Evolutionary conservation across 2,329 filamentous ascomycete genomes (phyloP), one percentile per base, ranked within the genome.

Genomic region (Fusarium burgessii): DNA sequence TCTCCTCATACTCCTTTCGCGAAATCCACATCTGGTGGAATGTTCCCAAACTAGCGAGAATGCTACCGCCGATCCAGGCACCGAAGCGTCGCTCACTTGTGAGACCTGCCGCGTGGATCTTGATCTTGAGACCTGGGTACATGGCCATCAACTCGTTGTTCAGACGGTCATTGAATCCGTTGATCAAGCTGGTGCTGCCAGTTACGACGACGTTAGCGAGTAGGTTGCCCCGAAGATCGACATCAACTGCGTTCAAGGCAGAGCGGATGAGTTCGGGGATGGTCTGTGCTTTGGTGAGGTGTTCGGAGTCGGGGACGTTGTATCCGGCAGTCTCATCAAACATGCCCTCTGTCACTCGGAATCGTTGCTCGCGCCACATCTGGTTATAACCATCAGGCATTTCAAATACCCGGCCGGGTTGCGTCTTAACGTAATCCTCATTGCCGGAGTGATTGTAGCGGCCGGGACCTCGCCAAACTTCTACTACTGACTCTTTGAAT

Each of bases 1-100:
- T 95, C 85, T 99, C 97, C 71, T 98, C 94, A 77, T 98, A 98
- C 84, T 99, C 96, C 86, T 97, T 97, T 82, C 91, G 93, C 27
- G 92, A 95, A 76, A 99, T 97, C 96, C 96, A 99, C 92, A 99
- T 95, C 85, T 99, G 96, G 84, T 99, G 96, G 83, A 99, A 99
- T 17, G 95, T 97, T 13, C 97, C 97, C 83, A 99, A 82, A 81
- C 95, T 98, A 10, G 93, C 95, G 74, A 99, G 85, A 75, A 99
- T 98, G 82, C 94, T 98, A 47, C 96, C 96, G 49, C 97, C 96
- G 74, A 99, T 94, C 95, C 96, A 99, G 52, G 93, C 91, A 25
- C 93, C 95, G 81, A 97, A 98, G 72, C 94, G 92, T 58, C 97
- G 86, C 86, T 99, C 97, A 40, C 92, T 93, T 1, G 93, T 93